A percentile compares a stretch with the other conserved stretches of the same genome.
Conservation (phyloP, 257 asterid species). For the Solanum habrochaites region DNA sequence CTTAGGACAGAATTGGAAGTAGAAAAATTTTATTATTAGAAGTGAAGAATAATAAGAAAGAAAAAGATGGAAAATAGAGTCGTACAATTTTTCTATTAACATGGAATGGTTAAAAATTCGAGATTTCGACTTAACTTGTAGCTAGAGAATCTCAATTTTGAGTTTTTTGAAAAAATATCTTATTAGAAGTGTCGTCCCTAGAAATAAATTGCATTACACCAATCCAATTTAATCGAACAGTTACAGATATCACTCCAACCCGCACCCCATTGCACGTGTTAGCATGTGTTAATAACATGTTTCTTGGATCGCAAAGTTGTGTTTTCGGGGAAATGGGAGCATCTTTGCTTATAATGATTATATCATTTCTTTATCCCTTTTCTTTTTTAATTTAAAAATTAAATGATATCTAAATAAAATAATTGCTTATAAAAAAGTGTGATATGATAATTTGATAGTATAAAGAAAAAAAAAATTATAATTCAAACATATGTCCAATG, state of each 20-base stretch:
- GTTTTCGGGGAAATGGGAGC: not conserved
- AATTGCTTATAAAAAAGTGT: not conserved
- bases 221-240: too few relatives aligned
- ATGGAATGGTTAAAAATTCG: too few relatives aligned
- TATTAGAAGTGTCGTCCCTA: accelerated
- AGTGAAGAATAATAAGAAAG: not conserved
- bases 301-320: not conserved
- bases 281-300: not conserved
- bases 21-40: not conserved
- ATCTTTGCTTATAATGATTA: not conserved
- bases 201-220: accelerated
- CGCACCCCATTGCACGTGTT: not conserved
- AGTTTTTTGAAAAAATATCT: too few relatives aligned
- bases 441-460: not conserved
- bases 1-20: too few relatives aligned
- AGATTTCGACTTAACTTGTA: accelerated
- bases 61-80: not conserved
- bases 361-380: not conserved
- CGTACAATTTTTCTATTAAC: accelerated
- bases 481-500: not conserved
- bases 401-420: not conserved
- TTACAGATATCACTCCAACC: too few relatives aligned
- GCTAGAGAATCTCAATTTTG: not conserved
- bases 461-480: not conserved
- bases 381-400: too few relatives aligned